Percentiles rank a stretch among this genome's conserved stretches.
These are phyloP conservation scores for Solanum arcanum DNA, from an alignment of 257 asterid species.

Conservation along the genomic window DNA sequence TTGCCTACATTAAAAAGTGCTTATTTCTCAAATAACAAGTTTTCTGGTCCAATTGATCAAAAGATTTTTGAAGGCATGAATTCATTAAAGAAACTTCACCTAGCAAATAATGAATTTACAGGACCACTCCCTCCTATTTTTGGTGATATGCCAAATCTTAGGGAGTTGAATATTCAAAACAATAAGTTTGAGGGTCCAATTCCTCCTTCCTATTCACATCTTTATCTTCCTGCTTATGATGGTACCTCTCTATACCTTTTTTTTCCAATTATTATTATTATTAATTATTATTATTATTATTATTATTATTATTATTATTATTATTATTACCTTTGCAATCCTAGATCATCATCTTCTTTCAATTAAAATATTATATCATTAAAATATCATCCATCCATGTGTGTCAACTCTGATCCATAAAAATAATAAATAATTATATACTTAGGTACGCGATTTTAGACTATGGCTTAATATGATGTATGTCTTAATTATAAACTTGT, in stretches of 20 bases:
- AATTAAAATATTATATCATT: neutral
- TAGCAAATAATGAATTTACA: constrained; percentile 39
- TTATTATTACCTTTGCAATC: neutral
- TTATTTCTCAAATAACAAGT: constrained; percentile 42
- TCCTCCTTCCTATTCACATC: constrained; percentile 31
- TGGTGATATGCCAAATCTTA: constrained; percentile 30
- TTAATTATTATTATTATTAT: too few species aligned
- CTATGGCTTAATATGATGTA: neutral
- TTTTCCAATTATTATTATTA: neutral
- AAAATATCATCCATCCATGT: neutral
- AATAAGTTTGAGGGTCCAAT: constrained; percentile 58
- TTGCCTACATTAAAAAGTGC: constrained; percentile 25
- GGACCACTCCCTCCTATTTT: constrained; percentile 55
- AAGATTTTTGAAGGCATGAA: constrained; percentile 39
- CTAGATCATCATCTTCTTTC: neutral
- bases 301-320: too few species aligned
- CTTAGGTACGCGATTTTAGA: neutral
- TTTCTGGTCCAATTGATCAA: constrained; percentile 41
- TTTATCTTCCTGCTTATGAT: constrained; percentile 27
- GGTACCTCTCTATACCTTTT: constrained; percentile 15
- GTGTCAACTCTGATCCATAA: neutral
- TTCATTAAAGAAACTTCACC: constrained; percentile 50
- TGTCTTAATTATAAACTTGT: too few species aligned
- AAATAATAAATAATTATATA: too few species aligned
- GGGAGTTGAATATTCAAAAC: constrained; percentile 43